Base-by-base conservation (phyloP, 2,329 filamentous ascomycete species). In the Zymoseptoria brevis region DNA sequence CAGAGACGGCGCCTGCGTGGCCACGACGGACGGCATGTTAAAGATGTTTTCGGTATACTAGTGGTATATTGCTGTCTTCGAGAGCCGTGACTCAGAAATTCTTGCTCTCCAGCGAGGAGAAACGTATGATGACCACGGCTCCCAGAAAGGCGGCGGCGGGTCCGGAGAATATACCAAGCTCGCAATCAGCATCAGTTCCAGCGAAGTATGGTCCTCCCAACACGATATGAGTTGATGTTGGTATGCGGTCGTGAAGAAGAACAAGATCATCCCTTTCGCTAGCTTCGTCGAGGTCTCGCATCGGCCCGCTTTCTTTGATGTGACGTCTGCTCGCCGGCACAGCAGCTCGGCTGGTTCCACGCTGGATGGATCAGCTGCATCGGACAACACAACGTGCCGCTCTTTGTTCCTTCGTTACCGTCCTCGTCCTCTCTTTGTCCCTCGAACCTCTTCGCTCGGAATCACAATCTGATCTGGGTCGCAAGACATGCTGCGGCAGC, bases 1-100 rank as follows among this genome's bases (percentile, higher is more conserved):
- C 64, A 96, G 79, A 66, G 86, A 87, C 50, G 90, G 90, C 74
- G 89, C 85, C 72, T 83, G 77, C 7, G 29, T 29, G 67, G 81
- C 78, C 57, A 77, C 77, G n/a, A 78, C 73, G 57, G 81, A 75
- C 60, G 85, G 80, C 86, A 89, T 89, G 56, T 64, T 61, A 57
- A 4, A 11, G 52, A 24, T 72, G 2, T 45, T 4, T 16, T 16
- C 16, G 35, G 35, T 45, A 19, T 6, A 8, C 19, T 51, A 8
- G 19, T 19, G 50, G 8, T 51, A 21, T 21, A 21, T 1, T 11
- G 50, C 19, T 13, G 16, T 51, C 22, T n/a, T 21, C 16, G 13
- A 21, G 16, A 24, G 50, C n/a, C 19, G 50, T 51, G 50, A 51
- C 19, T 51, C 50, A 1, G 50, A 24, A n/a, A 19, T 51, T 51